A percentile compares a stretch with the other conserved stretches of the same genome.
These are phyloP conservation scores for Orbilia blumenaviensis DNA, from an alignment of 2,329 filamentous ascomycete genomes.

Conservation along the genomic window DNA sequence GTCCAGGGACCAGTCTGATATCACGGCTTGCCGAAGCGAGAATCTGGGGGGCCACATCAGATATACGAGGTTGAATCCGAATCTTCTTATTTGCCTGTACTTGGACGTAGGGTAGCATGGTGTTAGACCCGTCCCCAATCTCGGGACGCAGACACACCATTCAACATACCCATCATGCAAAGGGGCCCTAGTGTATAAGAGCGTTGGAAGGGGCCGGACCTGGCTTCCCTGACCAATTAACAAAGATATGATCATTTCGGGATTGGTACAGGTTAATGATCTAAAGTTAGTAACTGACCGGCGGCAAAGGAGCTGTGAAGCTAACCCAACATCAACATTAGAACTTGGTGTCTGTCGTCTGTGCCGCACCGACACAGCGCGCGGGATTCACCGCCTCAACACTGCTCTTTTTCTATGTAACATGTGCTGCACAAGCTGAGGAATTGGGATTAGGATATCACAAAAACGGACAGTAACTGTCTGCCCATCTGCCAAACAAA, in stretches of 20 bases:
- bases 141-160: slow-evolving; percentile 3
- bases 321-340: slow-evolving; percentile 29
- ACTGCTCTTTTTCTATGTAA: neutral
- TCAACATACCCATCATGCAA: neutral
- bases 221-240: slow-evolving; percentile 3
- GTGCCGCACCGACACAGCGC: slow-evolving; percentile 40
- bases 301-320: slow-evolving; percentile 39
- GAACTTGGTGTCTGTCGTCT: slow-evolving; percentile 29
- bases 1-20: slow-evolving; percentile 50
- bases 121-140: slow-evolving; percentile 4
- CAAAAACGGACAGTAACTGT: neutral
- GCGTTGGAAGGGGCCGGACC: slow-evolving; percentile 3
- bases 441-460: slow-evolving; percentile 17
- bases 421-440: slow-evolving; percentile 26
- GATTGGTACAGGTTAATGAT: slow-evolving; percentile 3
- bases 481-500: neutral
- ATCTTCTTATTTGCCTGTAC: slow-evolving; percentile 26
- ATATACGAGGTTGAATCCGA: slow-evolving; percentile 46
- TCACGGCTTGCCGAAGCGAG: slow-evolving; percentile 52
- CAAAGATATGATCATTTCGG: neutral
- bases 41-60: slow-evolving; percentile 45
- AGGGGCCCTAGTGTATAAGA: neutral
- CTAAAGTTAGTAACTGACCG: slow-evolving; percentile 44
- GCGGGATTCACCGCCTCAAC: slow-evolving; percentile 36
- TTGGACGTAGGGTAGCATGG: no score